Evolutionary conservation across 129 eudicot genomes (phyloP).

Genomic region (Artemisia annua): DNA sequence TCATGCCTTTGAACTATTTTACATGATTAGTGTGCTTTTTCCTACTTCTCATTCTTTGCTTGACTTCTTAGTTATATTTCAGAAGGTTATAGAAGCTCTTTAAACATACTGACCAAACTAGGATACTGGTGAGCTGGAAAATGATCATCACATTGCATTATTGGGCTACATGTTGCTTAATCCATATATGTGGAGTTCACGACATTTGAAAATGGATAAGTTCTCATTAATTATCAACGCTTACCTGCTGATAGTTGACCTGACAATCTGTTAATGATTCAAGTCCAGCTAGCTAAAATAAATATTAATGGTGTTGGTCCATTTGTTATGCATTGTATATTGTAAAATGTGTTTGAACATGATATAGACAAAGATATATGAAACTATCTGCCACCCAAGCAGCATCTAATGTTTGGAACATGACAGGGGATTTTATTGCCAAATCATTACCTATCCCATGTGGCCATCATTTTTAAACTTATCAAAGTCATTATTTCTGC

Average conservation of each 20-base stretch:
- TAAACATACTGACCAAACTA: too few relatives aligned
- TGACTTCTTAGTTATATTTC: too few relatives aligned
- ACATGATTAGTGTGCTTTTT: too few relatives aligned
- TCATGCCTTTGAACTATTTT: too few relatives aligned
- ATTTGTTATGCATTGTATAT: conserved; percentile 6
- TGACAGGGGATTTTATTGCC: not conserved
- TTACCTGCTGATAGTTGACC: conserved; percentile 7
- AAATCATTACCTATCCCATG: conserved; percentile 10
- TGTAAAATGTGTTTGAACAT: not conserved
- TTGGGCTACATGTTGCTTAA: too few relatives aligned
- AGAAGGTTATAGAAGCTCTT: too few relatives aligned
- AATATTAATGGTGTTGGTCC: too few relatives aligned
- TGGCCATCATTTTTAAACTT: not conserved
- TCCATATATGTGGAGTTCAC: conserved; percentile 10
- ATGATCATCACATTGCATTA: too few relatives aligned
- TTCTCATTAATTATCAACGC: not conserved
- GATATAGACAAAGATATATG: too few relatives aligned
- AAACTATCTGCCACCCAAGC: not conserved
- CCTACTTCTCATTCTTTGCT: too few relatives aligned
- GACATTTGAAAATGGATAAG: conserved; percentile 4
- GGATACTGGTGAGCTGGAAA: too few relatives aligned
- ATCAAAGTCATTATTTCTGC: not conserved
- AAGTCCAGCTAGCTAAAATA: not conserved
- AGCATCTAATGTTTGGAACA: conserved; percentile 1
- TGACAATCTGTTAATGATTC: conserved; percentile 8